These are phyloP conservation scores for Neofusicoccum laricinum DNA, from an alignment of 2,329 filamentous ascomycete species.

Conservation along the genomic window DNA sequence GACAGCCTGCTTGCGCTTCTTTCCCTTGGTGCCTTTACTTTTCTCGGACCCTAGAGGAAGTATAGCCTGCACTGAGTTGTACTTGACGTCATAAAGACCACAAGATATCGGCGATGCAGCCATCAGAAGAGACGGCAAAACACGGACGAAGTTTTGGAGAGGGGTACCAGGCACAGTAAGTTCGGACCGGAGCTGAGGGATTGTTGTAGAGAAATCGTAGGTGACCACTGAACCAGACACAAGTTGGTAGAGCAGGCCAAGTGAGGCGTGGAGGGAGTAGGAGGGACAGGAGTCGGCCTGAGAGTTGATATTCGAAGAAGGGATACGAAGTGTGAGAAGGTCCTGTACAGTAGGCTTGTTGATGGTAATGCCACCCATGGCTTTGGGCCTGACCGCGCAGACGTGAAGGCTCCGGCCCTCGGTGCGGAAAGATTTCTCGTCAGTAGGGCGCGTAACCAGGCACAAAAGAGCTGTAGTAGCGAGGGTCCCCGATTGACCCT, in stretches of 20 bases:
- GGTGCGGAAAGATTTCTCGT: neutral
- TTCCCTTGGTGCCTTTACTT: slow-evolving; percentile 29
- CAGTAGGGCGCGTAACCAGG: slow-evolving; percentile 26
- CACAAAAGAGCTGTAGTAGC: slow-evolving; percentile 36
- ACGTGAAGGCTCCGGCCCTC: slow-evolving; percentile 25
- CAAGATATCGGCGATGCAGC: slow-evolving; percentile 57
- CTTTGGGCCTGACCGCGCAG: slow-evolving; percentile 30
- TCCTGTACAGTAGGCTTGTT: slow-evolving; percentile 32
- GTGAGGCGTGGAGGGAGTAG: slow-evolving; percentile 61
- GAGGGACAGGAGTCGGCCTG: slow-evolving; percentile 18
- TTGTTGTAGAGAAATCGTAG: slow-evolving; percentile 62
- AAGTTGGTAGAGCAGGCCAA: slow-evolving; percentile 63
- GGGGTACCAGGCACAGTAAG: slow-evolving; percentile 51
- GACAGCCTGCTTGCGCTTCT: slow-evolving; percentile 33
- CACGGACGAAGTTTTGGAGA: slow-evolving; percentile 61
- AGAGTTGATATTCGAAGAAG: slow-evolving; percentile 19
- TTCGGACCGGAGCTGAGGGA: slow-evolving; percentile 57
- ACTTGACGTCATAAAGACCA: slow-evolving; percentile 63
- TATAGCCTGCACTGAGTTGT: slow-evolving; percentile 50
- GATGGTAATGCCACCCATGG: slow-evolving; percentile 28
- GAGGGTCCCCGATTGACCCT: slow-evolving; percentile 28
- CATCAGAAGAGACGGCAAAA: slow-evolving; percentile 66
- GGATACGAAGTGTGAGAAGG: slow-evolving; percentile 30
- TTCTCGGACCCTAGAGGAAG: slow-evolving; percentile 30
- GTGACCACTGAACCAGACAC: slow-evolving; percentile 53